Evolutionary conservation across 2,329 filamentous ascomycete species (phyloP).

Genomic region (Pseudogymnoascus sp.): DNA sequence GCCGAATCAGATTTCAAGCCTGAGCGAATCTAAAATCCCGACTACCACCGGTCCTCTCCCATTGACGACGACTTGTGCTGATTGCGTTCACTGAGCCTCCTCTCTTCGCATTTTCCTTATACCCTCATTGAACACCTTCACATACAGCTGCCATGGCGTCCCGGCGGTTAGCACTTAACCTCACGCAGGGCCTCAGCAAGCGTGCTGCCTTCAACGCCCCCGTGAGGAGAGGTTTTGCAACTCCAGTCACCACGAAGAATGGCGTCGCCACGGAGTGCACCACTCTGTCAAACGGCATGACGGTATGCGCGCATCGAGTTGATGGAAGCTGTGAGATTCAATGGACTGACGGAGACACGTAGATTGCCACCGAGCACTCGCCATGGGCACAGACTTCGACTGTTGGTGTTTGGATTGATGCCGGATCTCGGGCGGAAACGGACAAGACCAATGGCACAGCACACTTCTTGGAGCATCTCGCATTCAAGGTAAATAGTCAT

Average conservation of each 20-base stretch:
- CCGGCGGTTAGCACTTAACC: conserved; percentile 91
- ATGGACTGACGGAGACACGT: conserved; percentile 34
- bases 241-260: conserved; percentile 55
- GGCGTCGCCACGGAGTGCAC: conserved; percentile 88
- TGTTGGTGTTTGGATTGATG: conserved; percentile 98
- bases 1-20: conserved; percentile 16
- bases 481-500: conserved; percentile 74
- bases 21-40: conserved; percentile 12
- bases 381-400: conserved; percentile 98
- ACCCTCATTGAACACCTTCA: conserved; percentile 14
- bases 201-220: conserved; percentile 74
- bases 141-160: conserved; percentile 64
- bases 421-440: conserved; percentile 95
- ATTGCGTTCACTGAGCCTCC: conserved; percentile 10
- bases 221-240: conserved; percentile 81
- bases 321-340: conserved; percentile 22
- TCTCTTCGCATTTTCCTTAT: conserved; percentile 12
- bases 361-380: conserved; percentile 98
- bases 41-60: conserved; percentile 10
- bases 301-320: conserved; percentile 44
- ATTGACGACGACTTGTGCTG: conserved; percentile 10
- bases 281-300: conserved; percentile 94
- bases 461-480: conserved; percentile 98
- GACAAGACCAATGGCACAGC: conserved; percentile 98
- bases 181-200: conserved; percentile 82